phyloP scores from a whole-genome alignment of 495 filamentous ascomycete genomes.

The Hypoxylon fragiforme region DNA sequence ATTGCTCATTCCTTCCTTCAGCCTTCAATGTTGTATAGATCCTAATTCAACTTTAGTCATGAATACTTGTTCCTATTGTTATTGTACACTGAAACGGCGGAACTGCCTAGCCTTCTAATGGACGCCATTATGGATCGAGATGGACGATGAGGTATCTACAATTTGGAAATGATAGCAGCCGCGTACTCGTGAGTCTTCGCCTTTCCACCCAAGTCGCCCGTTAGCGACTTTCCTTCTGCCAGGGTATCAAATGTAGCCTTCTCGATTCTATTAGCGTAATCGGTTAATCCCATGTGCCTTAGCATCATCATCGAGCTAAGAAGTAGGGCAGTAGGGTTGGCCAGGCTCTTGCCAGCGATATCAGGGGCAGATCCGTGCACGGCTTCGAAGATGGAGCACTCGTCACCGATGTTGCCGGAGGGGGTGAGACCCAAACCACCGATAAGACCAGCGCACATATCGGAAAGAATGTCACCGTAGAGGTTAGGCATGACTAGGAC shows the following conservation, averaged over 20 bases:
- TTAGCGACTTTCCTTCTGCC: conserved; percentile 92
- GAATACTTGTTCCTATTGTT: conserved; percentile 29
- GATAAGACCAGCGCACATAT: conserved; percentile 98
- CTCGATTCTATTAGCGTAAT: conserved; percentile 87
- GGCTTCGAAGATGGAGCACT: conserved; percentile 99
- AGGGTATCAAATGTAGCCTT: conserved; percentile 92
- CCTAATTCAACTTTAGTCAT: conserved; percentile 8
- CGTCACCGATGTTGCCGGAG: conserved; percentile 97
- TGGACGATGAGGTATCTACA: conserved; percentile 52
- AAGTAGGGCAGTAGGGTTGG: conserved; percentile 34
- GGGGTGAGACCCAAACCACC: conserved; percentile 96
- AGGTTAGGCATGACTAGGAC: conserved; percentile 99
- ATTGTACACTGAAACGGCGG: conserved; percentile 34
- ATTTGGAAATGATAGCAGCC: conserved; percentile 81
- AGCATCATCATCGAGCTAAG: conserved; percentile 78
- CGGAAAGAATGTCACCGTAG: conserved; percentile 98
- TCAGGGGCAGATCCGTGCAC: conserved; percentile 98
- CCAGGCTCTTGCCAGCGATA: conserved; percentile 79
- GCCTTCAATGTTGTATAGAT: not conserved
- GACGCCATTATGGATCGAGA: conserved; percentile 31
- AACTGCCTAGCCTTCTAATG: conserved; percentile 26
- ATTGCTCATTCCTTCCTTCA: not conserved
- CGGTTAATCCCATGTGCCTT: conserved; percentile 91
- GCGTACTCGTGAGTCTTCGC: conserved; percentile 92
- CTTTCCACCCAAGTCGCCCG: conserved; percentile 93